Evolutionary conservation across 352 stramenopile genomes (phyloP), one percentile per base, ranked within the genome.

Genomic region (Phytophthora uliginosa): DNA sequence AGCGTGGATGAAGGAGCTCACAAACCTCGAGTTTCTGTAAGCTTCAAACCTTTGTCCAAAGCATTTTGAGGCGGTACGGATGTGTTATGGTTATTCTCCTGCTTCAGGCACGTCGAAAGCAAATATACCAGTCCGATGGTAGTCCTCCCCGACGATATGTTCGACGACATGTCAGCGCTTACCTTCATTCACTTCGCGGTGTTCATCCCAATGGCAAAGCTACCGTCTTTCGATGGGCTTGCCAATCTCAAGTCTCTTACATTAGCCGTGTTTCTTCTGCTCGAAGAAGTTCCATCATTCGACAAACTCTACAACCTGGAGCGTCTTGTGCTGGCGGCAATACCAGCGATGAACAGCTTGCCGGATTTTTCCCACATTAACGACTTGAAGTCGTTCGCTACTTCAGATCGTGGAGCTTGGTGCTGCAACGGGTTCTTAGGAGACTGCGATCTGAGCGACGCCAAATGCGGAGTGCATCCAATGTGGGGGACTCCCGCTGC

Each of bases 351-450:
- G 2, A 10, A 71, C 6, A 42, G 15, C 45, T 15, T 81, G 2
- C 74, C 72, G 0, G 70, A 31, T 31, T 31, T 31, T 7, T 31
- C 28, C 28, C 28, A 0, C 28, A 31, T 31, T 31, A 31, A 31
- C 7, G 28, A 31, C 28, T 31, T 31, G 28, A 31, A 31, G 28
- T 31, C 28, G 28, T 31, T 31, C 28, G 28, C 28, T 31, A 7
- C 28, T 31, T 31, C 28, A 31, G 28, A 31, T 50, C 60, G 64
- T 13, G 54, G 66, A 0, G 34, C 45, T 28, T 71, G 42, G 34
- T 81, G 73, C 53, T 81, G 76, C 58, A 78, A 81, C 31, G 76
- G 73, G 0, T 82, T 82, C 24, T 50, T 73, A 1, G 62, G 72
- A 1, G 17, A 45, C 0, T 82, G 65, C 24, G 17, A 81, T 13